Conservation (phyloP, 805 yeast species). For the Candida ulmi region DNA sequence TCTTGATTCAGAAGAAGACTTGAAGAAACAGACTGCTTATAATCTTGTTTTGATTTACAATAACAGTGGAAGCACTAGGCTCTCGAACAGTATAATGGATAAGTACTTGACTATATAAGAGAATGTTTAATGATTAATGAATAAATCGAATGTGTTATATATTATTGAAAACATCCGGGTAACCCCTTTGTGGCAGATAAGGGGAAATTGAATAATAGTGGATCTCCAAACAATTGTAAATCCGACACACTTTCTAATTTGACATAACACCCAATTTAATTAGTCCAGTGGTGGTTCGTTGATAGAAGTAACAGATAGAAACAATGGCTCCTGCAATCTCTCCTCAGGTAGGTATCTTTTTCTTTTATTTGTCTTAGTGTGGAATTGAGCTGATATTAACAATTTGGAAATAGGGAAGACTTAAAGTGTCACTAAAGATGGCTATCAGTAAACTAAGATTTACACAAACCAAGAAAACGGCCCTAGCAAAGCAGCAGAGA, state of each 20-base stretch:
- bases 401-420: conserved; percentile 19
- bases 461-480: conserved; percentile 64
- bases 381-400: not conserved
- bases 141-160: too few relatives aligned
- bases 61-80: conserved; percentile 61
- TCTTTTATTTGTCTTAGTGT: not conserved
- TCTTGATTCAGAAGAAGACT: conserved; percentile 46
- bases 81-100: conserved; percentile 62
- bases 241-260: too few relatives aligned
- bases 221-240: too few relatives aligned
- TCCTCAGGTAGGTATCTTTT: conserved; percentile 20
- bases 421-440: conserved; percentile 43
- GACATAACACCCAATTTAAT: too few relatives aligned
- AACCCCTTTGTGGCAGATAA: too few relatives aligned
- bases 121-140: too few relatives aligned
- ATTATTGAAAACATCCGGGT: too few relatives aligned
- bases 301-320: too few relatives aligned
- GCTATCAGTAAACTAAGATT: conserved; percentile 64
- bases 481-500: conserved; percentile 70
- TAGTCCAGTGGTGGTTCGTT: too few relatives aligned
- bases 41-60: conserved; percentile 74
- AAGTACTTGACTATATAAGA: conserved; percentile 41
- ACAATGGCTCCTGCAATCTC: conserved; percentile 24
- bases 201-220: too few relatives aligned
- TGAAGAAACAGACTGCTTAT: conserved; percentile 79